Base-by-base conservation (phyloP, 441 rosid genomes). In the Macaranga tanarius region DNA sequence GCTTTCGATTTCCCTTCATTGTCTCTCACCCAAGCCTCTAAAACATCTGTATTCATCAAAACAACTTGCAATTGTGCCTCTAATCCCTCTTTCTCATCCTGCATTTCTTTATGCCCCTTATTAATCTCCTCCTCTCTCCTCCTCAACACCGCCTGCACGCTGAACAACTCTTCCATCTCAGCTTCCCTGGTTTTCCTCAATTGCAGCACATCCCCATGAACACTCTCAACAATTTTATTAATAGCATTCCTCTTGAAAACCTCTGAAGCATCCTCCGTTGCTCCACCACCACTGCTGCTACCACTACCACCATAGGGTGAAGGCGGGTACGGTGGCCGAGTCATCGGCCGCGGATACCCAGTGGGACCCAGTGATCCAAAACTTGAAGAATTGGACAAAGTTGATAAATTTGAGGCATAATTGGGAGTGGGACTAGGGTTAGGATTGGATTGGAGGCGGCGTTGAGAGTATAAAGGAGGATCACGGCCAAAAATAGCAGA, bases 381-480 rank as follows among this genome's bases (percentile, higher is more conserved):
- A 75, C 73, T 82, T 7, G 88, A 77, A 5, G 80, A 50, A 78
- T 73, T 34, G 5, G 81, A 65, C 19, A 67, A 58, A 81, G 67
- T 48, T 20, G 80, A 62, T 28, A 65, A 48, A 81, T 72, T 51
- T 16, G 81, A 28, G 22, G 56, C 52, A 42, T 69, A 71, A 70
- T 13, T 76, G 56, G 64, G 62, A 19, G 34, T 50, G 2, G 74
- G 79, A 42, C 23, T 72, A 2, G 80, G 80, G 48, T 4, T 76
- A 12, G 81, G 83, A 54, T 11, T 80, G 10, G 68, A 25, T 17
- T 42, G 82, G 73, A 69, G 88, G 0, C 92, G 88, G 48, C 98
- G 91, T 60, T 91, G 95, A 4, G 99, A 88, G 77, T 88, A 95
- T 9, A 95, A 87, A 16, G 99, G 99, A 2, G 99, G 99, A 62